These are phyloP conservation scores for Monilinia fructicola DNA, from an alignment of 2,329 filamentous ascomycete species.

Conservation along the genomic window DNA sequence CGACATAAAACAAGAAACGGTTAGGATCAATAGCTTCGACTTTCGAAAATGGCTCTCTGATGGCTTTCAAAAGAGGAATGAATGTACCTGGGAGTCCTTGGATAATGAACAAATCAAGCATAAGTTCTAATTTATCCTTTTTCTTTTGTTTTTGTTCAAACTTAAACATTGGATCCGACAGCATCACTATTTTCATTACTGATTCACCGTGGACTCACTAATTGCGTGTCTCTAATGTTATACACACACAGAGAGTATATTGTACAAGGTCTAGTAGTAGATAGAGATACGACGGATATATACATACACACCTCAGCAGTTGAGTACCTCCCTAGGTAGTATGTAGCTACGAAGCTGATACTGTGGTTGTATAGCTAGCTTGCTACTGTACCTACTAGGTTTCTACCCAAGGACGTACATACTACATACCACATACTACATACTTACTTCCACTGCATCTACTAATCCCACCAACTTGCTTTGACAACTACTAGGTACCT, in stretches of 20 bases:
- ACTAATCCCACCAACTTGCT: conserved; percentile 6
- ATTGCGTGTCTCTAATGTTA: background rate
- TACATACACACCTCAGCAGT: background rate
- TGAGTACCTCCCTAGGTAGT: too few species aligned
- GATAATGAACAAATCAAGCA: too few species aligned
- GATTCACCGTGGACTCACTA: too few species aligned
- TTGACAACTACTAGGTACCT: background rate
- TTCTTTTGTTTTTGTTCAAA: background rate
- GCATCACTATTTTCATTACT: conserved; percentile 9
- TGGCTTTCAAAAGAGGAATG: conserved; percentile 4
- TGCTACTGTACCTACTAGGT: too few species aligned
- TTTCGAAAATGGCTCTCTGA: background rate
- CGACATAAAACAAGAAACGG: conserved; percentile 5
- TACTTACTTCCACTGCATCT: conserved; percentile 6
- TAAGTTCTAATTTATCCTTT: background rate
- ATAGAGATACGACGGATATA: too few species aligned
- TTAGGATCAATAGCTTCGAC: background rate
- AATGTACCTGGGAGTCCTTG: background rate
- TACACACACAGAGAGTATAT: too few species aligned
- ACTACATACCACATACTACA: too few species aligned
- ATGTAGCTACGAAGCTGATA: too few species aligned
- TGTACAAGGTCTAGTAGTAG: background rate
- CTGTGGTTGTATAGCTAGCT: too few species aligned
- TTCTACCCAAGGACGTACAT: too few species aligned
- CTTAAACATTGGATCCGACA: too few species aligned